These are phyloP conservation scores for Clathrospora elynae DNA, from an alignment of 2,329 filamentous ascomycete genomes.

Conservation along the genomic window DNA sequence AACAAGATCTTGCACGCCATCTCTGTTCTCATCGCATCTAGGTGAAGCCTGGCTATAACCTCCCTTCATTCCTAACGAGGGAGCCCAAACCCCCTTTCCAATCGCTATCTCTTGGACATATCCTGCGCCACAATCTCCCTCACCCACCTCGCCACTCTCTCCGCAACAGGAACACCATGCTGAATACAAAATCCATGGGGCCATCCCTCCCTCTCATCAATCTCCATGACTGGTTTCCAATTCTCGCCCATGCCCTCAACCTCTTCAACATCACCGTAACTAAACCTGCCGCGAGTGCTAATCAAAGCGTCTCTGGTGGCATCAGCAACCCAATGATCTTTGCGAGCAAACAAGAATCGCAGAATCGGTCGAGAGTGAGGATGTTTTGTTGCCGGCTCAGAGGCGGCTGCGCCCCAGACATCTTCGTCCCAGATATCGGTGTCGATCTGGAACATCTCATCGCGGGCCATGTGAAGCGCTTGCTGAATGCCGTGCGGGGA, in stretches of 20 bases:
- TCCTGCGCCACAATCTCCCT: slow-evolving; percentile 47
- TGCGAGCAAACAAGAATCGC: slow-evolving; percentile 63
- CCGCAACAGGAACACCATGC: slow-evolving; percentile 56
- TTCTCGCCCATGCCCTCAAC: slow-evolving; percentile 32
- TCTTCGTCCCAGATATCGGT: slow-evolving; percentile 63
- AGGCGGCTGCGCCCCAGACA: slow-evolving; percentile 60
- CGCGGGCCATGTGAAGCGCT: slow-evolving; percentile 62
- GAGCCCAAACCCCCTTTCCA: too few relatives aligned
- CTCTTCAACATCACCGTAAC: slow-evolving; percentile 19
- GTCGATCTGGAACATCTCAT: slow-evolving; percentile 63
- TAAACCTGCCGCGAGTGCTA: slow-evolving; percentile 20
- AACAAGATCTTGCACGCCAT: too few relatives aligned
- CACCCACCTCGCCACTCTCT: slow-evolving; percentile 57
- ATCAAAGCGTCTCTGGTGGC: slow-evolving; percentile 62
- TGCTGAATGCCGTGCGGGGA: slow-evolving; percentile 58
- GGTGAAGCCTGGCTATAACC: too few relatives aligned
- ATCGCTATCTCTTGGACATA: slow-evolving; percentile 12
- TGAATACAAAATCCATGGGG: slow-evolving; percentile 65
- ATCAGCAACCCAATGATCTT: slow-evolving; percentile 67
- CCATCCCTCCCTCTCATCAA: slow-evolving; percentile 60
- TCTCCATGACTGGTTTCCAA: slow-evolving; percentile 58
- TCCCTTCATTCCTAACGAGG: too few relatives aligned
- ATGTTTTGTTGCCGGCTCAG: slow-evolving; percentile 21
- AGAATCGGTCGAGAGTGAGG: slow-evolving; percentile 52
- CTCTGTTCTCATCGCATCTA: too few relatives aligned